Conservation (phyloP, 805 yeast species). For the Brettanomyces sp. region DNA sequence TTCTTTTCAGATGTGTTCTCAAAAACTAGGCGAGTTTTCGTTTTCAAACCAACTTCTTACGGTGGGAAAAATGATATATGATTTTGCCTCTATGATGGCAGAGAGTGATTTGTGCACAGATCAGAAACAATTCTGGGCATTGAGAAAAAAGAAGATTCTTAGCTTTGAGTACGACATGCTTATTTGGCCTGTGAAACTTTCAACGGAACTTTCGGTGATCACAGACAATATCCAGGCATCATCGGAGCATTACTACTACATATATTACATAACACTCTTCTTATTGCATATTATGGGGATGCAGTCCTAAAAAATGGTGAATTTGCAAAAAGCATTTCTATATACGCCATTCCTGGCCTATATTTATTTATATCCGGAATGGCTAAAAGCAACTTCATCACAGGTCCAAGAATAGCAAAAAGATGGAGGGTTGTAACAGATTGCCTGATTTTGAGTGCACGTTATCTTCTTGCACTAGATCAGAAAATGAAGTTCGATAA, state of each 20-base stretch:
- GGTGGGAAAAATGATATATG: not conserved
- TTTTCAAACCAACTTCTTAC: not conserved
- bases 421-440: not conserved
- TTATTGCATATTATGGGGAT: not conserved
- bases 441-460: not conserved
- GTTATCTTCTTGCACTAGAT: not conserved
- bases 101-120: not conserved
- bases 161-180: constrained; percentile 1
- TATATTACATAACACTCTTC: not conserved
- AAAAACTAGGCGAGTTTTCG: not conserved
- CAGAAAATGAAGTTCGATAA: not conserved
- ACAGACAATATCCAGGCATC: constrained; percentile 1
- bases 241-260: not conserved
- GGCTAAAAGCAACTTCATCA: constrained; percentile 1
- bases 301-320: not conserved
- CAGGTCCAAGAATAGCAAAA: not conserved
- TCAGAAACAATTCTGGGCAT: not conserved
- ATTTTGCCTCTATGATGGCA: not conserved
- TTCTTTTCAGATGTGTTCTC: not conserved
- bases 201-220: not conserved
- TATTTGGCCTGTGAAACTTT: not conserved
- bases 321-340: not conserved
- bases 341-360: constrained; percentile 1
- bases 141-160: not conserved
- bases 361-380: constrained; percentile 1